Conservation (phyloP, 1,284 basidiomycete genomes). For the Fomes fomentarius region DNA sequence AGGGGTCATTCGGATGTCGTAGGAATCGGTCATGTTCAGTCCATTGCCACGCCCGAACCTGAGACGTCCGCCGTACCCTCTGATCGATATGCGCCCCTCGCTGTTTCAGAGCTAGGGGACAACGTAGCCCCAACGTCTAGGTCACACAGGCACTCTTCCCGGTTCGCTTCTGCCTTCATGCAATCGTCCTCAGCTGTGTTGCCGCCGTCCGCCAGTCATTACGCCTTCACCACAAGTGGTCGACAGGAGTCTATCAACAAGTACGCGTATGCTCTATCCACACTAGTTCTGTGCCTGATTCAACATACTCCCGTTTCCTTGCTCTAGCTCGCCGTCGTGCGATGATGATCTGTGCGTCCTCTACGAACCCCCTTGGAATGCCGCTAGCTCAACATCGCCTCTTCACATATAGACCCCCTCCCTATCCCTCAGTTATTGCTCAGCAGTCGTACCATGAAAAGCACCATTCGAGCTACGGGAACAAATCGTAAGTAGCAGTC, state of each 20-base stretch:
- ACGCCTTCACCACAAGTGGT: background rate
- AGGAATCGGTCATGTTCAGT: too few relatives aligned
- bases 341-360: slow-evolving; percentile 4
- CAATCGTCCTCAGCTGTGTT: background rate
- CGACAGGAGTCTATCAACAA: slow-evolving; percentile 5
- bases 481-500: slow-evolving; percentile 5
- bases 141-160: background rate
- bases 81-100: too few relatives aligned
- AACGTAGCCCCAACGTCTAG: too few relatives aligned
- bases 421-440: slow-evolving; percentile 3
- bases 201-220: background rate
- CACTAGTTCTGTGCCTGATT: background rate
- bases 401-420: background rate
- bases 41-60: too few relatives aligned
- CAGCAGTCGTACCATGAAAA: slow-evolving; percentile 2
- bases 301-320: background rate
- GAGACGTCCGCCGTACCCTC: too few relatives aligned
- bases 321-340: background rate
- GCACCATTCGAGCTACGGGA: background rate
- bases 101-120: too few relatives aligned
- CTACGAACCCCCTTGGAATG: background rate
- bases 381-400: background rate
- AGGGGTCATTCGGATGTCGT: too few relatives aligned
- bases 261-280: background rate
- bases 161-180: background rate